phyloP scores from a whole-genome alignment of 2,329 filamentous ascomycete genomes.

The Penicillium crustosum region DNA sequence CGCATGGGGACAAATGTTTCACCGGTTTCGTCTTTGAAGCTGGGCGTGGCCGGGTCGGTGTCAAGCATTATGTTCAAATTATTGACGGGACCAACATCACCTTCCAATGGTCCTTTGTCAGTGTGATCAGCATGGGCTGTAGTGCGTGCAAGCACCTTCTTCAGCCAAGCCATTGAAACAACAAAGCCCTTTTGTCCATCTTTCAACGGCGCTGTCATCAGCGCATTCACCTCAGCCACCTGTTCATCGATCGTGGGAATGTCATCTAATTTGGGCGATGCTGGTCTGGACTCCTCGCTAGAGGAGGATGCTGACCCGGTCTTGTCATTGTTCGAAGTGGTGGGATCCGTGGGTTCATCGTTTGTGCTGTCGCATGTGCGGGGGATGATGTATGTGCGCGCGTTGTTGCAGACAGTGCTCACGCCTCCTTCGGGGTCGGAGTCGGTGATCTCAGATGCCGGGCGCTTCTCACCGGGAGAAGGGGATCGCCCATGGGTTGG shows the following conservation, averaged over 20 bases:
- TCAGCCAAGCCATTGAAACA: slow-evolving; percentile 77
- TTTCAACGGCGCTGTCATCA: slow-evolving; percentile 56
- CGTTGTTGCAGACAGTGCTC: slow-evolving; percentile 10
- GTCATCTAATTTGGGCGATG: slow-evolving; percentile 24
- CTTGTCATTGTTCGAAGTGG: slow-evolving; percentile 40
- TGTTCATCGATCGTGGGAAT: slow-evolving; percentile 64
- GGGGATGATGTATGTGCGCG: slow-evolving; percentile 16
- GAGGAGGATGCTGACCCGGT: slow-evolving; percentile 35
- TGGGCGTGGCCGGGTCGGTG: slow-evolving; percentile 41
- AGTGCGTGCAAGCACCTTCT: slow-evolving; percentile 66
- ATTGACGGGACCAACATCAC: slow-evolving; percentile 76
- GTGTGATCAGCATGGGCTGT: slow-evolving; percentile 56
- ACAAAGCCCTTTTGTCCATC: slow-evolving; percentile 76
- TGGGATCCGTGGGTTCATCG: slow-evolving; percentile 39
- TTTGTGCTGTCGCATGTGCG: slow-evolving; percentile 31
- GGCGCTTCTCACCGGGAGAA: slow-evolving; percentile 39
- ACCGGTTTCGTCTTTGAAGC: slow-evolving; percentile 48
- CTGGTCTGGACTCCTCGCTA: slow-evolving; percentile 26
- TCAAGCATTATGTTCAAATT: slow-evolving; percentile 78
- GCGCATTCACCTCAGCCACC: slow-evolving; percentile 67
- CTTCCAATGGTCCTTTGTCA: slow-evolving; percentile 60
- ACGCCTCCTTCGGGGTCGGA: slow-evolving; percentile 28
- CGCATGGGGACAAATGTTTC: slow-evolving; percentile 69
- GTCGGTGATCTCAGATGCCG: slow-evolving; percentile 33
- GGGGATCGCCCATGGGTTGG: slow-evolving; percentile 30